These are phyloP conservation scores for Globisporangium uncinulatum DNA, from an alignment of 352 stramenopile genomes.

Conservation along the genomic window DNA sequence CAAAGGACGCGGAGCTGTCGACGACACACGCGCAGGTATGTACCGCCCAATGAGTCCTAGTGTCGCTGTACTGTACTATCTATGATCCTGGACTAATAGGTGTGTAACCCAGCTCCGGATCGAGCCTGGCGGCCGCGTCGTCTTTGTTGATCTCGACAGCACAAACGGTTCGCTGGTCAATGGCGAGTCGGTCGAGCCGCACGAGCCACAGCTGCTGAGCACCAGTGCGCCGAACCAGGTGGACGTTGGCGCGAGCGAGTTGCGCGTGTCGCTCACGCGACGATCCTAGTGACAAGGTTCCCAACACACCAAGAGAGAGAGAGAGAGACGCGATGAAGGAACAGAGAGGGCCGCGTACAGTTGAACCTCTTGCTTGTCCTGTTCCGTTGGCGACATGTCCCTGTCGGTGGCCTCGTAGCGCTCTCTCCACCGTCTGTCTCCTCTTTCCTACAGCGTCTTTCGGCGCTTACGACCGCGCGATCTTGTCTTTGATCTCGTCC, in stretches of 20 bases:
- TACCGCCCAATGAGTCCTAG: not conserved
- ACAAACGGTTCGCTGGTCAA: constrained; percentile 79
- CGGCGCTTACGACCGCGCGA: constrained; percentile 21
- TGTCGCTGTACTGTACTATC: not conserved
- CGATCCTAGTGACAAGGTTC: constrained; percentile 16
- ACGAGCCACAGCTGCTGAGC: constrained; percentile 43
- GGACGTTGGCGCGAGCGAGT: constrained; percentile 44
- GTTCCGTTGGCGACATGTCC: constrained; percentile 6
- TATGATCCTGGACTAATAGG: not conserved
- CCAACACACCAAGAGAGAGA: not conserved
- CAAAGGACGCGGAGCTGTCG: constrained; percentile 76
- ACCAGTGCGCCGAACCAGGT: constrained; percentile 39
- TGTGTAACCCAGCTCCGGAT: constrained; percentile 42
- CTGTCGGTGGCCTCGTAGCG: constrained; percentile 17
- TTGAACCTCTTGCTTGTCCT: constrained; percentile 9
- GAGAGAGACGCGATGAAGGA: not conserved
- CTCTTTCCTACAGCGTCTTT: not conserved
- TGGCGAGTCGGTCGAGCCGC: constrained; percentile 33
- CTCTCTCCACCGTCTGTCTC: not conserved
- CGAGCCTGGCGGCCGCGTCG: constrained; percentile 47
- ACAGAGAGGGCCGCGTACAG: constrained; percentile 22
- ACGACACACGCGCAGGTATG: constrained; percentile 75
- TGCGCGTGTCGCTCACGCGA: constrained; percentile 48
- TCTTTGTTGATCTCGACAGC: constrained; percentile 76
- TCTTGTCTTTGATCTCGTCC: constrained; percentile 62